Base-by-base conservation (phyloP, 2,329 filamentous ascomycete genomes). In the Fusarium lyarnte region DNA sequence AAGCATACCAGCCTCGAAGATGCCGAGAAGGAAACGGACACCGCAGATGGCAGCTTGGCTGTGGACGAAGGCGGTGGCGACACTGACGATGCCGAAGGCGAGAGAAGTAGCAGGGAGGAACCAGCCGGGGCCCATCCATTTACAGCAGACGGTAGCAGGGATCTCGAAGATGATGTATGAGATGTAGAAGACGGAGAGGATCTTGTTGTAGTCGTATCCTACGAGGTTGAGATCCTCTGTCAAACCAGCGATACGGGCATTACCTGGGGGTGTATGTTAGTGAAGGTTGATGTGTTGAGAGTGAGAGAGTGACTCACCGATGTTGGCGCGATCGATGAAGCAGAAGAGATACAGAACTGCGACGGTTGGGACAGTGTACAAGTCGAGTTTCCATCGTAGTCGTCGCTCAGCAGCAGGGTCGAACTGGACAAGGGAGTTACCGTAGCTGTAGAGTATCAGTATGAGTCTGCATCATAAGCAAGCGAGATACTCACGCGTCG, bases 261-360 rank as follows among this genome's bases (percentile, higher is more conserved):
- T 78, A 29, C 76, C 76, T 77, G 45, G 10, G 35, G 35, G 11
- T 46, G 6, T 21, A 2, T 38, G 61, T 63, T 47, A 53, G 58
- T 43, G 2, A 23, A 27, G n/a, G 23, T 17, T 25, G 49, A 23
- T 16, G 9, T 41, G 27, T 16, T 21, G 9, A 17, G 36, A 27
- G 23, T 31, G 55, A 45, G 14, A 19, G 25, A 23, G 16, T 47
- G 12, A 70, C 82, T 76, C 77, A 90, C 91, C 91, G 41, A 94
- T 91, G 69, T 93, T 93, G 29, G 91, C 90, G n/a, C 91, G 86
- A 74, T 93, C 91, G 70, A 93, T 92, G 80, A 93, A 93, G 81
- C 91, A 93, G 76, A 93, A 93, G 0, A 93, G 85, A 74, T 93
- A 93, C 7, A 93, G 82, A 1, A 93, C 63, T 0, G 90, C 82